Conservation (phyloP, 75 land plant species). For the Picea glauca region DNA sequence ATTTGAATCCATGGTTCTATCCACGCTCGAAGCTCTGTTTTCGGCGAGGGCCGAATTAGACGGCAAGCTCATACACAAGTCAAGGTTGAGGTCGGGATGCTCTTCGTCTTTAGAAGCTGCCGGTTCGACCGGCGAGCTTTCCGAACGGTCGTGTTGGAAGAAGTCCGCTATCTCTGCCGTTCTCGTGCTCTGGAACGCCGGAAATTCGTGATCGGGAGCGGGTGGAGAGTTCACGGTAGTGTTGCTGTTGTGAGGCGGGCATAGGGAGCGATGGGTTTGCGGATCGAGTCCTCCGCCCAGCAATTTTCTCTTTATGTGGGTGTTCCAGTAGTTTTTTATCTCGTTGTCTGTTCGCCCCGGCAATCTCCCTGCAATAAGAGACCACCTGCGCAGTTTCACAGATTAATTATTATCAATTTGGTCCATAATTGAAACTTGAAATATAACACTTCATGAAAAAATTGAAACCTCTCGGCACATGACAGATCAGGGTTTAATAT, state of each 20-base stretch:
- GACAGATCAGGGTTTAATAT: not conserved
- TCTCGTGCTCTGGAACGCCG: too few species aligned
- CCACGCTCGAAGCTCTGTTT: not conserved
- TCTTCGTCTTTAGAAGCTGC: not conserved
- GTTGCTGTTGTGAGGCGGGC: too few species aligned
- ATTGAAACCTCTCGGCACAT: too few species aligned
- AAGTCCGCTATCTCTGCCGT: not conserved
- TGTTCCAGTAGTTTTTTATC: too few species aligned
- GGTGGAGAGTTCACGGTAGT: too few species aligned
- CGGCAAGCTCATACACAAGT: slow-evolving; percentile 27
- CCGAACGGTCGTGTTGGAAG: not conserved
- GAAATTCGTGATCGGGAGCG: not conserved
- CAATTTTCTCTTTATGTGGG: not conserved
- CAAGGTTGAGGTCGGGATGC: slow-evolving; percentile 16
- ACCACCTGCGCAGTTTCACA: too few species aligned
- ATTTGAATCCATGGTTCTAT: too few species aligned
- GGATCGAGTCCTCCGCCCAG: too few species aligned
- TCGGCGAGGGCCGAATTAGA: not conserved
- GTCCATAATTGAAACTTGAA: not conserved
- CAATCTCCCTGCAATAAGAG: too few species aligned
- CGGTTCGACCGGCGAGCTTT: not conserved
- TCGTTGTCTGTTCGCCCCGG: too few species aligned
- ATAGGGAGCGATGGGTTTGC: too few species aligned
- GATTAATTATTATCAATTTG: not conserved
- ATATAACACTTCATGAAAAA: too few species aligned